These are phyloP conservation scores for Peronospora destructor DNA, from an alignment of 352 stramenopile species.

Conservation along the genomic window DNA sequence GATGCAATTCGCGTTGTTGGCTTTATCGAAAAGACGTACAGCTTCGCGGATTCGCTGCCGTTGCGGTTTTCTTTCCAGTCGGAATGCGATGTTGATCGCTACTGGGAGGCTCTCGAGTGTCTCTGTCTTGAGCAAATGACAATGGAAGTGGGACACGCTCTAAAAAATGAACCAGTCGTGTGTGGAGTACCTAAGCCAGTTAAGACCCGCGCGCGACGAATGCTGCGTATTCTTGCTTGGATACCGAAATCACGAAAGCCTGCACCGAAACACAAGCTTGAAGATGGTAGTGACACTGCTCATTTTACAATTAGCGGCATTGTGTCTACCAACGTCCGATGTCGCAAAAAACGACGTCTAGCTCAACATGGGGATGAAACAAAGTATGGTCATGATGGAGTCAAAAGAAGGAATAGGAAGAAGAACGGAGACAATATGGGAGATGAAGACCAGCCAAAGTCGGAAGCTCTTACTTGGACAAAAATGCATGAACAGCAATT, in stretches of 20 bases:
- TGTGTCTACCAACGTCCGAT: slow-evolving; percentile 47
- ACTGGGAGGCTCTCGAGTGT: slow-evolving; percentile 77
- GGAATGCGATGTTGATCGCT: slow-evolving; percentile 41
- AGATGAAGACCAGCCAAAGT: slow-evolving; percentile 9
- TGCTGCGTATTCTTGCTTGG: slow-evolving; percentile 65
- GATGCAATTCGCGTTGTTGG: slow-evolving; percentile 45
- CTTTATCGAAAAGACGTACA: slow-evolving; percentile 64
- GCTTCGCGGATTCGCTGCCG: slow-evolving; percentile 50
- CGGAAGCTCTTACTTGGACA: slow-evolving; percentile 41
- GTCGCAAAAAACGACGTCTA: slow-evolving; percentile 29
- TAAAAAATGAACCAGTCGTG: slow-evolving; percentile 45
- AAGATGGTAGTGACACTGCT: slow-evolving; percentile 1
- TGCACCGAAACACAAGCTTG: slow-evolving; percentile 23
- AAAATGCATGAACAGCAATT: slow-evolving; percentile 47
- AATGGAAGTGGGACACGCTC: slow-evolving; percentile 59
- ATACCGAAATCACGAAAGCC: slow-evolving; percentile 62
- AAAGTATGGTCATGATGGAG: slow-evolving; percentile 1
- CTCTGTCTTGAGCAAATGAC: slow-evolving; percentile 74
- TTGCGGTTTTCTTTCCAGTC: slow-evolving; percentile 46
- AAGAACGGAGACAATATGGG: slow-evolving; percentile 7
- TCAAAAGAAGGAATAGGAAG: slow-evolving; percentile 17
- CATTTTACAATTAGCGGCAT: slow-evolving; percentile 45
- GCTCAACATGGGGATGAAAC: slow-evolving; percentile 7
- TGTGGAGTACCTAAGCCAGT: slow-evolving; percentile 54
- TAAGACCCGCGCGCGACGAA: slow-evolving; percentile 53